phyloP scores from a whole-genome alignment of 202 grass and related monocot genomes.

The Saccharum hybrid region DNA sequence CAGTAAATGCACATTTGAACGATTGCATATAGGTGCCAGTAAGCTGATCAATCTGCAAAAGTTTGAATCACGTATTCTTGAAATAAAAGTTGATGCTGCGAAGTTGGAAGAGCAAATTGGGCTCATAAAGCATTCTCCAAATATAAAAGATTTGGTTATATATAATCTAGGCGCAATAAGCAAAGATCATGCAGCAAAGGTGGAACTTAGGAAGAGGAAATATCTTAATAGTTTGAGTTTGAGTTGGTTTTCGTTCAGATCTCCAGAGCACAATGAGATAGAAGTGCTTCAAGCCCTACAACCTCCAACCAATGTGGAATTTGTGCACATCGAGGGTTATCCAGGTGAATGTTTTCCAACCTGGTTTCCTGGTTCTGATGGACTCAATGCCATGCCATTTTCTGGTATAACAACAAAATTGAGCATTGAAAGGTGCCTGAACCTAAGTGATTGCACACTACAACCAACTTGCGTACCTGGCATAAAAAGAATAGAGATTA shows the following conservation, averaged over 20 bases:
- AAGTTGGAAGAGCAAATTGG: neutral
- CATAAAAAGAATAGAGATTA: neutral
- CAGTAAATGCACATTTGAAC: neutral
- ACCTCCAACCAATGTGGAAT: slow-evolving; percentile 32
- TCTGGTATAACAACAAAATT: neutral
- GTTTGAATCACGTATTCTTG: neutral
- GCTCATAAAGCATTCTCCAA: neutral
- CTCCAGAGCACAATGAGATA: too few relatives aligned
- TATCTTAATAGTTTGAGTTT: neutral
- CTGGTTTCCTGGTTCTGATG: neutral
- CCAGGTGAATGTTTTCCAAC: neutral
- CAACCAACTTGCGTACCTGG: neutral
- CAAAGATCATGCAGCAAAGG: neutral
- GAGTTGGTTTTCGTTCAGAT: neutral
- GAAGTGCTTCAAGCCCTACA: slow-evolving; percentile 38
- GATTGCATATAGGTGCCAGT: neutral
- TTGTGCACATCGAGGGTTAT: neutral
- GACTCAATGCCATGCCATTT: neutral
- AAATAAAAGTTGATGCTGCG: neutral
- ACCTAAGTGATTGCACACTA: too few relatives aligned
- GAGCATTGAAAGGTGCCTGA: too few relatives aligned
- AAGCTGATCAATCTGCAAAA: slow-evolving; percentile 29
- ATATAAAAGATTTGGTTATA: neutral
- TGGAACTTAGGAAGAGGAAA: neutral
- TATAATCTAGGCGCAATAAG: neutral